Evolutionary conservation across 139 green algal genomes (phyloP), one percentile per base, ranked within the genome.

Genomic region (Micractinium sp.): DNA sequence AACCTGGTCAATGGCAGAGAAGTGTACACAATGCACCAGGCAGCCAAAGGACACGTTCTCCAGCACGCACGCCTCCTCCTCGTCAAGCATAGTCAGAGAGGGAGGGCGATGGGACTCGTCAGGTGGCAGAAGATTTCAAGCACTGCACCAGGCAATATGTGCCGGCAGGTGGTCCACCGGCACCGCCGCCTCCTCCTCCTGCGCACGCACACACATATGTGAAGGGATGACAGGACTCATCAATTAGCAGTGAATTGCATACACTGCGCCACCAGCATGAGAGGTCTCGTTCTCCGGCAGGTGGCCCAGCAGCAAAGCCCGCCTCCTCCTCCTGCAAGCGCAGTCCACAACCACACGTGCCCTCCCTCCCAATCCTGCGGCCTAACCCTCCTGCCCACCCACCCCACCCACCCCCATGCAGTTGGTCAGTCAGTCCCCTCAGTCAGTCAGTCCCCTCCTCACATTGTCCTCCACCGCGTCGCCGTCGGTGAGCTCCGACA

Each of bases 401-500:
- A 81, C 4, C 14, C 15, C 35, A 60, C 19, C 1, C 63, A 22
- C 25, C 27, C 36, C 4, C 38, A 82, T 25, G 29, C 69, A 76
- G 69, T 39, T 23, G 16, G 73, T 16, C 73, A 79, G 73, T 3
- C 2, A 27, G 7, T 12, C 25, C 25, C 25, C 25, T n/a, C 67
- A n/a, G n/a, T 35, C 25, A 38, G 69, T 19, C 69, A 77, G 69
- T 9, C 22, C 39, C 5, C 36, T 13, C 25, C 60, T 31, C 63
- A 84, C 75, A 36, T 39, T 86, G 53, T 96, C 93, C 87, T 97
- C 95, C 29, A 96, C 89, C 5, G 89, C 94, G 81, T 98, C 97
- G 36, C 88, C 94, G 27, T 98, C 97, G 7, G 97, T 99, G 41
- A 99, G 92, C 87, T 99, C 96, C 78, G 90, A 74, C 41, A 99